phyloP scores from a whole-genome alignment of 768 basidiomycete species.

The Suillus subluteus region DNA sequence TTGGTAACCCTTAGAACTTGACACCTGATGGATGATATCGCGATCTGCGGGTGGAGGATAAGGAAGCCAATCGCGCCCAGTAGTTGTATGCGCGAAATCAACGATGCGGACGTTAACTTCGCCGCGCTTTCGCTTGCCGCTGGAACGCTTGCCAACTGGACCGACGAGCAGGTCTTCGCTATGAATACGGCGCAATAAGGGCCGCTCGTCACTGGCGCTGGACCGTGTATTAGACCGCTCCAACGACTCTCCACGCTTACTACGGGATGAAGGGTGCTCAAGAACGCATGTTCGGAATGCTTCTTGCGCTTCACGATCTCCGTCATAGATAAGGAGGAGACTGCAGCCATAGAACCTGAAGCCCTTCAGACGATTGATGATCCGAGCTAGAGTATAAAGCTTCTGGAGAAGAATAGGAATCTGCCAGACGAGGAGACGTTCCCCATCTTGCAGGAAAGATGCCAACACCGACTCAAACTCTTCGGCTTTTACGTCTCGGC shows the following conservation, averaged over 20 bases:
- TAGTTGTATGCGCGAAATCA: slow-evolving; percentile 98
- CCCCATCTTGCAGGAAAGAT: slow-evolving; percentile 86
- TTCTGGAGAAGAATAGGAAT: slow-evolving; percentile 91
- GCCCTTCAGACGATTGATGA: slow-evolving; percentile 87
- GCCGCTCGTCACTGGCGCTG: slow-evolving; percentile 43
- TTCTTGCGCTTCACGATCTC: slow-evolving; percentile 87
- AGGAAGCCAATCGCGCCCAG: slow-evolving; percentile 87
- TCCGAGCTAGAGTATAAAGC: slow-evolving; percentile 90
- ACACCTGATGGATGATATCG: slow-evolving; percentile 46
- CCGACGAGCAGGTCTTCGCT: slow-evolving; percentile 80
- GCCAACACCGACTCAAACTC: slow-evolving; percentile 84
- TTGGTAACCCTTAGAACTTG: slow-evolving; percentile 75
- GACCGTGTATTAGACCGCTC: slow-evolving; percentile 56
- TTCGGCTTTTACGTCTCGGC: slow-evolving; percentile 84
- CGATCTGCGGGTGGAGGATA: slow-evolving; percentile 52
- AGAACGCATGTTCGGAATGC: slow-evolving; percentile 60
- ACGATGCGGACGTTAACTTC: slow-evolving; percentile 96
- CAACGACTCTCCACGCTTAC: slow-evolving; percentile 78
- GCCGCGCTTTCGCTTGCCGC: slow-evolving; percentile 76
- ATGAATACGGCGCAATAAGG: slow-evolving; percentile 68
- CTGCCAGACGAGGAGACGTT: slow-evolving; percentile 83
- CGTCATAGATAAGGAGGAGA: slow-evolving; percentile 96
- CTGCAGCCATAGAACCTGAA: slow-evolving; percentile 99
- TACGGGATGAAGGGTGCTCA: slow-evolving; percentile 67
- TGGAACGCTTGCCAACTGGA: slow-evolving; percentile 63